Evolutionary conservation across 169 alveolate species (phyloP), one percentile per base, ranked within the genome.

Genomic region (Hepatocystis sp.): DNA sequence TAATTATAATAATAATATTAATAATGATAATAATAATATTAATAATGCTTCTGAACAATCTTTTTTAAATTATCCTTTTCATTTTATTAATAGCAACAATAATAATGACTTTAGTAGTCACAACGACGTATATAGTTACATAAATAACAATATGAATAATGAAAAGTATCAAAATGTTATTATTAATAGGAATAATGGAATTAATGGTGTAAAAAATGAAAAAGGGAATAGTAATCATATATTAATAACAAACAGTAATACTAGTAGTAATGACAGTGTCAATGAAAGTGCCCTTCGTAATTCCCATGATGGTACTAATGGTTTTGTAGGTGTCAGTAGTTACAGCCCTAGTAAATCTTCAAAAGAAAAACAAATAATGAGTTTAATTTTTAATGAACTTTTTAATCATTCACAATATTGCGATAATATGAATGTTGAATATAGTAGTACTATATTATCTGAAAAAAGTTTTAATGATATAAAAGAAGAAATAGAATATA

Each of bases 361-460:
- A 5, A 52, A 21, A 11, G 32, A 52, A 17, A 34, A 28, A 4
- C 13, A 23, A 17, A 32, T 67, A 2, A 52, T 67, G 40, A 44
- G 19, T 52, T 17, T 15, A 19, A 13, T 67, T 52, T 52, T 36
- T 42, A 39, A 67, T 15, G 85, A 67, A 32, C 30, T 67, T n/a
- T 15, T 52, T 51, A 51, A 42, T 23, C n/a, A n/a, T n/a, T 34
- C 85, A 2, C 1, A n/a, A 2, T 21, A 25, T 30, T n/a, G n/a
- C 2, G 34, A 11, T 36, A 10, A 66, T 5, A 17, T 28, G 0
- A 19, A 39, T 17, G 2, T 66, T 7, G 10, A 19, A 13, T 51
- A 56, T 28, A 0, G 32, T 5, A 21, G 56, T 17, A 67, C 39
- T 30, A 15, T 67, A 13, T 19, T 56, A 3, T 32, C 47, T 0